Evolutionary conservation across 2,329 filamentous ascomycete genomes (phyloP), one percentile per base, ranked within the genome.

Genomic region (Verticillium alfalfae): DNA sequence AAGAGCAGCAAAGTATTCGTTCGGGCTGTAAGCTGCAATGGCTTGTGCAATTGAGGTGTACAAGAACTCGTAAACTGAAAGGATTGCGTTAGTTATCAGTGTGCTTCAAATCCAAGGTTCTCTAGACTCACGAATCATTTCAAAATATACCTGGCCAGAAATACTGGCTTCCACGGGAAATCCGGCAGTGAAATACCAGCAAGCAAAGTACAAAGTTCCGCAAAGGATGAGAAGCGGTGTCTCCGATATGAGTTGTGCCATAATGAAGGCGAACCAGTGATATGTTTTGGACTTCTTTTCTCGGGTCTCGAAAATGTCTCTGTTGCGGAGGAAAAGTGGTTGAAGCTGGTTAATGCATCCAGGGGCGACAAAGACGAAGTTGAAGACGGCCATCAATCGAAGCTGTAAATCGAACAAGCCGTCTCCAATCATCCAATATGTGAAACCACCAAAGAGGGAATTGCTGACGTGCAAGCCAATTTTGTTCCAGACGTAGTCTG

Each of bases 11-110:
- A 87, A 86, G 12, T 85, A 80, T 38, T 80, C 84, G 64, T 85
- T 87, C 0, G 85, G 85, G 0, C 84, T 82, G 63, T 86, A 88
- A 1, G 86, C 84, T 0, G 84, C 84, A n/a, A 88, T 77, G 67
- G 85, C 84, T 66, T 88, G 86, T 0, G 85, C 86, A 55, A 89
- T 83, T 1, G 81, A 81, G 0, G 81, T 84, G 71, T 85, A 87
- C 26, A 87, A 71, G 65, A 86, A 84, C 70, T 87, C 84, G 69
- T 86, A 87, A 67, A 82, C 36, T 37, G 36, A 8, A 13, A 37
- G 6, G 36, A 37, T 10, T 7, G 9, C 13, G 2, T 37, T 37
- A 37, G 2, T 37, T 37, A 13, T 37, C 9, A 37, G 13, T 37
- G 36, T 13, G 36, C 26, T 5, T 31, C 26, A 31, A 13, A 37